These are phyloP conservation scores for Parsonsia alboflavescens DNA, from an alignment of 257 asterid species.

Conservation along the genomic window DNA sequence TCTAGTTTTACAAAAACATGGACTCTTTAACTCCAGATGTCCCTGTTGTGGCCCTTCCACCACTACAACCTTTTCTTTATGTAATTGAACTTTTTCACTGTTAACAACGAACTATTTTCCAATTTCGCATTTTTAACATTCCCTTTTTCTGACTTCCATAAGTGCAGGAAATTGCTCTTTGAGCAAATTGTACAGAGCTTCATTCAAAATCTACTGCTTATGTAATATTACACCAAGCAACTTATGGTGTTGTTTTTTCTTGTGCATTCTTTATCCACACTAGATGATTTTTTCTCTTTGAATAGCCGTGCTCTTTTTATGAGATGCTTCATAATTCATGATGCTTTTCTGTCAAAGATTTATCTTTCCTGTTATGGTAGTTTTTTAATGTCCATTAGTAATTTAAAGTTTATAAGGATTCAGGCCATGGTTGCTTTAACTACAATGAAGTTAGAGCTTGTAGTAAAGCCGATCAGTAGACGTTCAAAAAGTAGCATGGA, in stretches of 20 bases:
- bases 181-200: not conserved
- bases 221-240: not conserved
- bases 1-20: too few species aligned
- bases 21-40: too few species aligned
- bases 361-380: not conserved
- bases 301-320: not conserved
- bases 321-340: not conserved
- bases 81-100: too few species aligned
- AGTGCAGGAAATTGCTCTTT: too few species aligned
- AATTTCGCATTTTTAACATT: too few species aligned
- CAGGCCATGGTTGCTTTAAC: constrained; percentile 1
- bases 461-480: not conserved
- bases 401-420: not conserved
- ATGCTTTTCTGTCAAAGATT: not conserved
- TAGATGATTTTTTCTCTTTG: not conserved
- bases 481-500: too few species aligned
- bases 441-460: not conserved
- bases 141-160: too few species aligned
- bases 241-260: not conserved
- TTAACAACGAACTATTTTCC: too few species aligned
- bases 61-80: too few species aligned
- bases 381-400: not conserved
- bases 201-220: not conserved
- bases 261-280: not conserved
- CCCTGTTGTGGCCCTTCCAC: too few species aligned